phyloP scores from a whole-genome alignment of 2,329 filamentous ascomycete species.

The Akanthomyces uredinophilus region DNA sequence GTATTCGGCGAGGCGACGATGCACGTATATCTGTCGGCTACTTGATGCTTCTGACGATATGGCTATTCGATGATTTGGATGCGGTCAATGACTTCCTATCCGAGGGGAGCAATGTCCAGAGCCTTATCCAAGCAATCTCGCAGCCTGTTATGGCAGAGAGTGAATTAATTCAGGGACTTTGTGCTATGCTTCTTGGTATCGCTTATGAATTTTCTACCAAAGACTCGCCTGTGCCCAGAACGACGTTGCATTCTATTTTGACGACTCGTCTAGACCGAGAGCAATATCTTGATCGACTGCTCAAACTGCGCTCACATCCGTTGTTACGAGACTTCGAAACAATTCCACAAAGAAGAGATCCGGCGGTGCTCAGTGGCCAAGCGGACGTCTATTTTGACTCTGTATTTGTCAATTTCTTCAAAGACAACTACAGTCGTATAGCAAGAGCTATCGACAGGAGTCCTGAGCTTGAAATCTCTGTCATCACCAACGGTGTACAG shows the following conservation, averaged over 20 bases:
- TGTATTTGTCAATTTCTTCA: slow-evolving; percentile 87
- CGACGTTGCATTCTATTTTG: slow-evolving; percentile 74
- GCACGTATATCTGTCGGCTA: slow-evolving; percentile 77
- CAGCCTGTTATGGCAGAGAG: slow-evolving; percentile 56
- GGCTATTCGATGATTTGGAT: slow-evolving; percentile 88
- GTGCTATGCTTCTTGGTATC: slow-evolving; percentile 77
- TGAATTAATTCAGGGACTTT: slow-evolving; percentile 72
- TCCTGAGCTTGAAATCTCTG: slow-evolving; percentile 78
- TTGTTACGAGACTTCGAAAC: slow-evolving; percentile 88
- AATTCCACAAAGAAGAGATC: slow-evolving; percentile 61
- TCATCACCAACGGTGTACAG: slow-evolving; percentile 72
- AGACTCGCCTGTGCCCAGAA: slow-evolving; percentile 82
- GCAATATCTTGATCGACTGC: slow-evolving; percentile 77
- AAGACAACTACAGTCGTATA: slow-evolving; percentile 88
- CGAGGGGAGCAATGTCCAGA: slow-evolving; percentile 89
- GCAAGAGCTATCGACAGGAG: slow-evolving; percentile 84
- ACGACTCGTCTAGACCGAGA: slow-evolving; percentile 75
- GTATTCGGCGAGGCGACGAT: slow-evolving; percentile 71
- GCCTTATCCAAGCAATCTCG: slow-evolving; percentile 66
- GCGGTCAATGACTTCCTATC: slow-evolving; percentile 89
- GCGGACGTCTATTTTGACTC: slow-evolving; percentile 83
- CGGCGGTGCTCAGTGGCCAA: slow-evolving; percentile 43
- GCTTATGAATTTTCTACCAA: slow-evolving; percentile 97
- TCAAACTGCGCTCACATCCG: slow-evolving; percentile 70
- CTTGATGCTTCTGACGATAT: slow-evolving; percentile 80